phyloP scores from a whole-genome alignment of 2,329 filamentous ascomycete species.

The Berkeleyomyces basicola region DNA sequence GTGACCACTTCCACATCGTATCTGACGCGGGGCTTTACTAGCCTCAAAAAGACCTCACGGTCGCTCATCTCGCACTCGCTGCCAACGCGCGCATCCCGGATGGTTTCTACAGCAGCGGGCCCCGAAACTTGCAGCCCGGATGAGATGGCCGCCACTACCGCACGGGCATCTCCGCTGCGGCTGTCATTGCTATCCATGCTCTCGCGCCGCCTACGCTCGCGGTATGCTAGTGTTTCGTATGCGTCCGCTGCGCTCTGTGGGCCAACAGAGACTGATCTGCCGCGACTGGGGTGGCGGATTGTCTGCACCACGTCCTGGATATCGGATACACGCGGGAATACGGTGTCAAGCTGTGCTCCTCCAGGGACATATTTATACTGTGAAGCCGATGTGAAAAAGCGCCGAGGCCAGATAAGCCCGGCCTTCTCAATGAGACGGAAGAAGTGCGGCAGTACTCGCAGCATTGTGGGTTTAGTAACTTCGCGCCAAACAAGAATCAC shows the following conservation, averaged over 20 bases:
- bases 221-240: conserved; percentile 85
- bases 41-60: conserved; percentile 64
- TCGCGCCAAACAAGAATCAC: conserved; percentile 84
- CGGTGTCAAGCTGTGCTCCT: conserved; percentile 58
- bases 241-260: conserved; percentile 93
- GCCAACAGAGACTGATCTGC: conserved; percentile 72
- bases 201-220: conserved; percentile 46
- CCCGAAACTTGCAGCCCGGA: neutral
- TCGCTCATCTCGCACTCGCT: conserved; percentile 41
- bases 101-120: conserved; percentile 15
- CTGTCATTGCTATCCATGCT: conserved; percentile 36
- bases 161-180: conserved; percentile 24
- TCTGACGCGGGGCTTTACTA: conserved; percentile 74
- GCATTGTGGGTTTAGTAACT: conserved; percentile 66
- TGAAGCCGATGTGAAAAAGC: conserved; percentile 81
- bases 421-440: conserved; percentile 72
- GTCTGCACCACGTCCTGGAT: conserved; percentile 67
- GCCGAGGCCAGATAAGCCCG: conserved; percentile 65
- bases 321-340: conserved; percentile 78
- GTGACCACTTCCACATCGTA: conserved; percentile 99
- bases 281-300: conserved; percentile 59
- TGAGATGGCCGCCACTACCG: neutral
- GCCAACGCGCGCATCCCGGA: conserved; percentile 20
- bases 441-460: conserved; percentile 63
- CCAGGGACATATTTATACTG: conserved; percentile 70